Conservation (phyloP, 192 early-diverging fungal species). For the Backusella australiensis region DNA sequence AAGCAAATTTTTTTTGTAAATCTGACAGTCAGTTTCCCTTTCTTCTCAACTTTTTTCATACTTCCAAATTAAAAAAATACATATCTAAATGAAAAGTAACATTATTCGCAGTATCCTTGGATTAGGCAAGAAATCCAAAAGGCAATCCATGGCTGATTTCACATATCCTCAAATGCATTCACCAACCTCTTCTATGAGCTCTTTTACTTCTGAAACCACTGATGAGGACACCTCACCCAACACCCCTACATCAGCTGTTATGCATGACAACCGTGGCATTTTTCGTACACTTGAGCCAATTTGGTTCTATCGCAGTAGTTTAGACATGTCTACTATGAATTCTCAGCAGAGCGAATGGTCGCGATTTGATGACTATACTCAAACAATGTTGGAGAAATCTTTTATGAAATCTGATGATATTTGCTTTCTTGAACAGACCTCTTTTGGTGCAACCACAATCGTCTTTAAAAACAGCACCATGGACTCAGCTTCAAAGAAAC, state of each 20-base stretch:
- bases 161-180: constrained; percentile 12
- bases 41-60: background rate
- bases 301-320: constrained; percentile 14
- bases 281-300: constrained; percentile 23
- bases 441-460: constrained; percentile 10
- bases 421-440: background rate
- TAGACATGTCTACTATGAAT: background rate
- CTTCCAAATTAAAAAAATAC: background rate
- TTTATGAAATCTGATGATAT: background rate
- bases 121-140: background rate
- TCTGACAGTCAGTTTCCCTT: background rate
- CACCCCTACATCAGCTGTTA: background rate
- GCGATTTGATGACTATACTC: constrained; percentile 10
- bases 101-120: background rate
- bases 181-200: constrained; percentile 16
- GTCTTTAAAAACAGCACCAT: background rate
- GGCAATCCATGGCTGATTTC: background rate
- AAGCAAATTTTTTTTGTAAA: background rate
- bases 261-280: constrained; percentile 13
- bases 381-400: constrained; percentile 1
- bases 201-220: constrained; percentile 6
- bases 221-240: constrained; percentile 7
- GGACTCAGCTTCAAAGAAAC: background rate
- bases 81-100: background rate
- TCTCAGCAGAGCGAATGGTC: background rate